Percentiles rank a stretch among this genome's conserved stretches.
Evolutionary conservation across 768 basidiomycete species (phyloP).

Genomic region (Boletus edulis): DNA sequence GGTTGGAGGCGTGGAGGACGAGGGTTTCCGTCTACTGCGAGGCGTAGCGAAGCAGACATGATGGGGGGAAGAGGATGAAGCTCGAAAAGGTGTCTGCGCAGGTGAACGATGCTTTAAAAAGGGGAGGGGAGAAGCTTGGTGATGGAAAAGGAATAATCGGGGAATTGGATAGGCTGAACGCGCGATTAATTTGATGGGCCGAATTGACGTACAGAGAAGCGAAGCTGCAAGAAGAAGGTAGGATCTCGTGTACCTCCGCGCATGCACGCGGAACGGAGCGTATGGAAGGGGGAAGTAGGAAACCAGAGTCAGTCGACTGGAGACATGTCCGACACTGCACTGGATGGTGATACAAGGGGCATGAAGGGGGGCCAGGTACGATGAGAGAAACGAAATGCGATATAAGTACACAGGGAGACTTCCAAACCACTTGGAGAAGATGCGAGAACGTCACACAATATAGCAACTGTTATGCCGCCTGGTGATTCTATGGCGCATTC

Average conservation of each 20-base stretch:
- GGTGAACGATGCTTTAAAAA: slow-evolving; percentile 31
- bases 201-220: slow-evolving; percentile 38
- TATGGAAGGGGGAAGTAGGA: slow-evolving; percentile 16
- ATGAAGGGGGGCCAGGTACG: slow-evolving; percentile 2
- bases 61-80: slow-evolving; percentile 22
- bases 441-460: slow-evolving; percentile 9
- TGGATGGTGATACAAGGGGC: slow-evolving; percentile 13
- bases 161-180: slow-evolving; percentile 30
- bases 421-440: slow-evolving; percentile 5
- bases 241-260: slow-evolving; percentile 25
- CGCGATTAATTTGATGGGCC: slow-evolving; percentile 32
- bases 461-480: slow-evolving; percentile 5
- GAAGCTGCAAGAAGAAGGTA: slow-evolving; percentile 18
- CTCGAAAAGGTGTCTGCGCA: slow-evolving; percentile 30
- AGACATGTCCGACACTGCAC: slow-evolving; percentile 1
- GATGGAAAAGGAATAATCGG: slow-evolving; percentile 34
- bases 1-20: slow-evolving; percentile 55
- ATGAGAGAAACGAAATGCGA: slow-evolving; percentile 5
- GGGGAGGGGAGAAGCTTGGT: slow-evolving; percentile 29
- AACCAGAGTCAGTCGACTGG: slow-evolving; percentile 15
- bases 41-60: slow-evolving; percentile 29
- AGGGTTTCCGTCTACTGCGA: slow-evolving; percentile 14
- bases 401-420: neutral
- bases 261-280: slow-evolving; percentile 19
- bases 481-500: slow-evolving; percentile 4